Evolutionary conservation across 768 basidiomycete species (phyloP).

Genomic region (Psilocybe cubensis): DNA sequence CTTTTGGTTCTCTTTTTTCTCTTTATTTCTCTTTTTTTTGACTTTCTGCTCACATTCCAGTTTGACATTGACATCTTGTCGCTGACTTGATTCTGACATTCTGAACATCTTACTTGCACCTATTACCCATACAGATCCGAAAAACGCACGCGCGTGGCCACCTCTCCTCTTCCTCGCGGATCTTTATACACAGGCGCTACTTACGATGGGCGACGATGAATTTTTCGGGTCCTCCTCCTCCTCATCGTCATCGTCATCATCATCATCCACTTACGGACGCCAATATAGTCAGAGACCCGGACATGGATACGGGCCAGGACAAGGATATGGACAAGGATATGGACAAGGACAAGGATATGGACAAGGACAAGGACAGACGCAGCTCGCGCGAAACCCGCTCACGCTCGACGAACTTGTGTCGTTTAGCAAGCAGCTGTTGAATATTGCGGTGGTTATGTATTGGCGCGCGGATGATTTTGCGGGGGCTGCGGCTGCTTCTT

Average conservation of each 20-base stretch:
- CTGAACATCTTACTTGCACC: background rate
- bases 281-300: background rate
- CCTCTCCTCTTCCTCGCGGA: conserved; percentile 79
- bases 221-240: conserved; percentile 65
- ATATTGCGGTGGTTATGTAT: conserved; percentile 79
- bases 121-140: conserved; percentile 38
- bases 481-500: too few relatives aligned
- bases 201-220: conserved; percentile 96
- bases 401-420: conserved; percentile 77
- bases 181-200: conserved; percentile 80
- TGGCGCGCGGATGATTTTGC: conserved; percentile 49
- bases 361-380: background rate
- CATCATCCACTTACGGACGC: background rate
- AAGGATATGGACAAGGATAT: fast-evolving
- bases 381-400: conserved; percentile 67
- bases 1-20: background rate
- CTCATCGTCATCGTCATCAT: background rate
- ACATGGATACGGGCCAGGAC: background rate
- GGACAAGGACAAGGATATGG: background rate
- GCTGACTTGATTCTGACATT: background rate
- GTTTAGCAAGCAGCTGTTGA: conserved; percentile 79
- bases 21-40: background rate
- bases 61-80: background rate
- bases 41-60: background rate
- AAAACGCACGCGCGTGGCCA: conserved; percentile 56